Conservation (phyloP, 345 rosid genomes). For the Citrus sinensis region DNA sequence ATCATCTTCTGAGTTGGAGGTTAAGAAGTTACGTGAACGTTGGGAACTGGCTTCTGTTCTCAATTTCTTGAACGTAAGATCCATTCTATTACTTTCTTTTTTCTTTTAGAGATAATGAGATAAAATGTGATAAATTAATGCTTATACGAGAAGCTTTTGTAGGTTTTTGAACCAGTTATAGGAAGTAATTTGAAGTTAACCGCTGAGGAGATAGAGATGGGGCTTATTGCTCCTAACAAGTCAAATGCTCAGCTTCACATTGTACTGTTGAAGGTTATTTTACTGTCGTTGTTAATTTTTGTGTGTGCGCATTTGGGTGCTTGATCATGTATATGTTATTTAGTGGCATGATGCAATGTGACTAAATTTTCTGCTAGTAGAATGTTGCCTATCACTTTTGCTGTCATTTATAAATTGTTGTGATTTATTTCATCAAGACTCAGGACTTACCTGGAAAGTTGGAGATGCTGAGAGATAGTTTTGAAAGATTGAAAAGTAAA, state of each 20-base stretch:
- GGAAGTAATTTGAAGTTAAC: constrained; percentile 53
- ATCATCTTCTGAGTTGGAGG: constrained; percentile 30
- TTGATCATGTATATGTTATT: neutral
- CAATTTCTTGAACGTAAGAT: constrained; percentile 62
- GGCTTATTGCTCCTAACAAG: constrained; percentile 48
- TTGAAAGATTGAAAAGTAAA: neutral
- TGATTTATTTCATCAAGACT: neutral
- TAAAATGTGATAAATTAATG: neutral
- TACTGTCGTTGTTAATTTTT: neutral
- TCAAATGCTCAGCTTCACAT: constrained; percentile 67
- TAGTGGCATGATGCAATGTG: neutral
- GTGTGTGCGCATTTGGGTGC: neutral
- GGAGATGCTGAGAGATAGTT: neutral
- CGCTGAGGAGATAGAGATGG: constrained; percentile 73
- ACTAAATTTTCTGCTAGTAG: neutral
- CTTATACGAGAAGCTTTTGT: constrained; percentile 5
- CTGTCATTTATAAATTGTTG: neutral
- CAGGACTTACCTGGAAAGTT: neutral
- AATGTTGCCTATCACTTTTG: no score
- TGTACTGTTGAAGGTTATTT: constrained; percentile 58
- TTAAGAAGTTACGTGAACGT: constrained; percentile 54
- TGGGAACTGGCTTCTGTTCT: constrained; percentile 97
- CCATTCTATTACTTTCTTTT: neutral
- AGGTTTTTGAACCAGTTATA: constrained; percentile 73
- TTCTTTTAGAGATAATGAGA: neutral